These are phyloP conservation scores for Melocanna baccifera DNA, from an alignment of 176 grass and related monocot species.

Conservation along the genomic window DNA sequence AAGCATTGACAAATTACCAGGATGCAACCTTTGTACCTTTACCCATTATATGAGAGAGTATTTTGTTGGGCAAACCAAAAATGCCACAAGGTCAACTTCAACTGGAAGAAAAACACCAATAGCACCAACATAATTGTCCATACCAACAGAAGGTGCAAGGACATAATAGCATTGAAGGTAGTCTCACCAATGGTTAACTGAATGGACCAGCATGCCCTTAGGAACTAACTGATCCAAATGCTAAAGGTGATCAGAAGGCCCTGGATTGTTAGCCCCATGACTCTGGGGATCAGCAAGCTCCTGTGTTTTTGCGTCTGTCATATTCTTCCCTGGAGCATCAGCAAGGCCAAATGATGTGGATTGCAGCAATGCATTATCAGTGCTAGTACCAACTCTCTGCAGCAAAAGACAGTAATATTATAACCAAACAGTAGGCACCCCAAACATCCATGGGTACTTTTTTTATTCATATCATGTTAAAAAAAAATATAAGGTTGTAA, in stretches of 20 bases:
- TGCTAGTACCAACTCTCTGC: conserved; percentile 36
- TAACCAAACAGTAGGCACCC: background rate
- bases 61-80: background rate
- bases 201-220: conserved; percentile 3
- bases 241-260: conserved; percentile 41
- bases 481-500: background rate
- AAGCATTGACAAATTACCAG: conserved; percentile 22
- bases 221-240: conserved; percentile 27
- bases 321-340: conserved; percentile 28
- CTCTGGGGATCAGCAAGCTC: background rate
- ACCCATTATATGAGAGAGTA: background rate
- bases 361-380: conserved; percentile 43
- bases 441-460: background rate
- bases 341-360: conserved; percentile 30
- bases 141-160: conserved; percentile 7
- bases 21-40: background rate
- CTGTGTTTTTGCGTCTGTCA: conserved; percentile 10
- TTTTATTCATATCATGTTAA: background rate
- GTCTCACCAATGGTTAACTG: conserved; percentile 32
- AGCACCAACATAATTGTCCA: background rate
- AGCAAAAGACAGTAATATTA: conserved; percentile 11
- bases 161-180: conserved; percentile 8
- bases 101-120: conserved; percentile 5
- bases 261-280: conserved; percentile 28
- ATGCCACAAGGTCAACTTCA: background rate